Conservation (phyloP, 2,329 filamentous ascomycete species). For the Fusarium nygamai region DNA sequence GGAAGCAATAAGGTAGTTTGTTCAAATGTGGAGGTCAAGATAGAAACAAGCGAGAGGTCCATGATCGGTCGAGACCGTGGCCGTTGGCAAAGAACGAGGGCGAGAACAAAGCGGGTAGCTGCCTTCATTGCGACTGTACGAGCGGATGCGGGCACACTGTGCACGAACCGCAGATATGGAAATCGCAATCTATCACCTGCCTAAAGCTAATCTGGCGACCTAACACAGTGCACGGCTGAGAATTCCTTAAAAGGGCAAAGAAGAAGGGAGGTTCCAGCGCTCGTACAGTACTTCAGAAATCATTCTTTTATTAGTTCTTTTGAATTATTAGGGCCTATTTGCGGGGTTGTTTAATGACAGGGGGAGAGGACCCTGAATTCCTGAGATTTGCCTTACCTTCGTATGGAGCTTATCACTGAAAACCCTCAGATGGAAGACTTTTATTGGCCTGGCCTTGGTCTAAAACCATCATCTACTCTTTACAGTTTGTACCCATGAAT, state of each 20-base stretch:
- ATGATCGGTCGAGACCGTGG: constrained; percentile 14
- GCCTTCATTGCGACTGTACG: constrained; percentile 4
- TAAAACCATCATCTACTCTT: not conserved
- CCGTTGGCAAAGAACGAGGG: constrained; percentile 15
- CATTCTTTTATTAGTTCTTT: not conserved
- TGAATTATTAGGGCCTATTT: not conserved
- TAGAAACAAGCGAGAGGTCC: constrained; percentile 10
- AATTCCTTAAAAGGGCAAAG: constrained; percentile 1
- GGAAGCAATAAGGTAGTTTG: not conserved
- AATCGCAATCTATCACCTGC: not conserved
- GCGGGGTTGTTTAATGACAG: constrained; percentile 5
- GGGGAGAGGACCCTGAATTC: constrained; percentile 18
- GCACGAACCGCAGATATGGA: not conserved
- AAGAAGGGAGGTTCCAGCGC: not conserved
- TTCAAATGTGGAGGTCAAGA: constrained; percentile 10
- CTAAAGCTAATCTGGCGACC: not conserved
- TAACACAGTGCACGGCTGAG: not conserved
- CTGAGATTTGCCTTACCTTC: not conserved
- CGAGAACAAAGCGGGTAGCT: constrained; percentile 23
- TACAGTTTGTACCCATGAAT: not conserved
- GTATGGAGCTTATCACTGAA: not conserved
- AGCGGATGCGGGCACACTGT: constrained; percentile 12
- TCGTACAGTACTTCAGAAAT: not conserved
- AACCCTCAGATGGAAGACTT: not conserved
- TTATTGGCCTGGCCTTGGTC: not conserved